Evolutionary conservation across 805 yeast genomes (phyloP), one percentile per base, ranked within the genome.

Genomic region (Saccharomycopsis microspora): DNA sequence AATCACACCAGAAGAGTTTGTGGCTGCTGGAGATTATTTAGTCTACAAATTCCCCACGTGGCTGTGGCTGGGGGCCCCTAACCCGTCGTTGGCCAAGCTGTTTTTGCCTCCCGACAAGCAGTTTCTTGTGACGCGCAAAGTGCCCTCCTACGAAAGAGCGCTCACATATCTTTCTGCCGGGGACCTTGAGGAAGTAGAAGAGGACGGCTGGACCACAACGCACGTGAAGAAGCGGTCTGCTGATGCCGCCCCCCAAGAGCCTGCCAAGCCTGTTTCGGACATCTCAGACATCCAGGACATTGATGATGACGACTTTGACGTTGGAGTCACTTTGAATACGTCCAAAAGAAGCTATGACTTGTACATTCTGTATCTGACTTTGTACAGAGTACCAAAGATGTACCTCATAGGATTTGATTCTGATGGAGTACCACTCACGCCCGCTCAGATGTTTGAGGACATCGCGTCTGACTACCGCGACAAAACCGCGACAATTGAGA

Each of bases 401-500:
- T 93, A 88, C 59, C 67, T 93, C 39, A 87, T 86, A 9, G 98
- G 98, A 0, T 93, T 78, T 67, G 80, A 78, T 58, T 71, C 80
- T 7, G 77, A 83, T 52, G 97, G 98, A 0, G 72, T 80, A 10
- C 98, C 97, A 2, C 67, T 93, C 38, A 69, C 84, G 33, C 96
- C 97, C 1, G 72, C 78, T 34, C 82, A 84, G 58, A 93, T 93
- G 97, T 88, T 89, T 65, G 94, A 90, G 60, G 98, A 93, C 63
- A 87, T 93, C 42, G 76, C 89, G 1, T 75, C 82, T 37, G 98
- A 93, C 61, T 93, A 93, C 64, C 78, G 90, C 59, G 87, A 90
- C 58, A 93, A 93, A 65, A 93, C 98, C 1, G 98, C 90, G 27
- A 93, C 98, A 0, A 90, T 93, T 50, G 98, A 93, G 64, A 78